phyloP scores from a whole-genome alignment of 208 protist genomes.

The Trypanosoma brucei region DNA sequence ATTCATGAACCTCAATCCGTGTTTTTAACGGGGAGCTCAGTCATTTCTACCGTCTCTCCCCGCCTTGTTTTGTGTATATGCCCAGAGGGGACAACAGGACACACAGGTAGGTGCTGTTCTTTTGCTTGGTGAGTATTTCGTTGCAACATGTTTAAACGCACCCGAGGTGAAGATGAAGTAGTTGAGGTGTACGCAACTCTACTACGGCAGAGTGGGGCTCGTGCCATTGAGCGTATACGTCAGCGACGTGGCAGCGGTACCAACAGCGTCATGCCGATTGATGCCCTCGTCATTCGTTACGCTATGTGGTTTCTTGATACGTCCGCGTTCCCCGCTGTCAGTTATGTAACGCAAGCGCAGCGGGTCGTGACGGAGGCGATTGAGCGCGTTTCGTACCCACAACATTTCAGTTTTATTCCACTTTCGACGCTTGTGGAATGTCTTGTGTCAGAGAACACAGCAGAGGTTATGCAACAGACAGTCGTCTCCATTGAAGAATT shows the following conservation, averaged over 20 bases:
- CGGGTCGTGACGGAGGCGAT: constrained; percentile 52
- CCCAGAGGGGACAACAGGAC: too few relatives aligned
- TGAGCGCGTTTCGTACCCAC: constrained; percentile 56
- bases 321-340: constrained; percentile 28
- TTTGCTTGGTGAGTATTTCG: too few relatives aligned
- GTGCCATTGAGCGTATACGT: constrained; percentile 66
- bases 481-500: constrained; percentile 70
- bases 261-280: constrained; percentile 50
- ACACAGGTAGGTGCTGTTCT: too few relatives aligned
- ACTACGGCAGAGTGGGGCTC: constrained; percentile 63
- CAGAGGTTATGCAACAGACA: constrained; percentile 55
- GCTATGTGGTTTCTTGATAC: constrained; percentile 68
- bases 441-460: constrained; percentile 69
- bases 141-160: neutral
- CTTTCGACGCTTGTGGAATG: constrained; percentile 67
- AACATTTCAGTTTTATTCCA: constrained; percentile 34
- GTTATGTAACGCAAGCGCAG: constrained; percentile 71
- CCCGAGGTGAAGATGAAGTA: constrained; percentile 36
- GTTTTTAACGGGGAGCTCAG: too few relatives aligned
- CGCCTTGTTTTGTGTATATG: too few relatives aligned
- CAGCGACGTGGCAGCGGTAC: constrained; percentile 24
- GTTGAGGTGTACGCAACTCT: constrained; percentile 62
- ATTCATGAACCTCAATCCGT: too few relatives aligned
- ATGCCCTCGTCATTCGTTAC: constrained; percentile 70
- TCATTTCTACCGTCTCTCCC: too few relatives aligned